These are phyloP conservation scores for Rhexocercosporidium sp. DNA, from an alignment of 2,329 filamentous ascomycete species.

Conservation along the genomic window DNA sequence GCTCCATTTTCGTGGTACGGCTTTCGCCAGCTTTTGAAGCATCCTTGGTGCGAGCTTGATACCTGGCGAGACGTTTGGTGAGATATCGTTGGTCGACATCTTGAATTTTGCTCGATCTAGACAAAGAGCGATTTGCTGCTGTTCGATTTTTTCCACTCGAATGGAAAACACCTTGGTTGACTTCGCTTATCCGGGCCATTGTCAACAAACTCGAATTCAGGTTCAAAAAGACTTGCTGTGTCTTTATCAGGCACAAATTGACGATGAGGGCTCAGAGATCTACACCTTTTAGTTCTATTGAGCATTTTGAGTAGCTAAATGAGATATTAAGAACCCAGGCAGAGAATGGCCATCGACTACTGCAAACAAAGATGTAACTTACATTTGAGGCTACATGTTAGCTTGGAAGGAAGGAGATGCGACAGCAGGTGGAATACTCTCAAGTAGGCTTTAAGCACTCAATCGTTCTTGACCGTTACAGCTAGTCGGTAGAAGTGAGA, in stretches of 20 bases:
- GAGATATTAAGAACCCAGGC: not conserved
- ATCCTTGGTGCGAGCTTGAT: not conserved
- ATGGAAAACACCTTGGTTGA: no score
- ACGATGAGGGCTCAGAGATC: not conserved
- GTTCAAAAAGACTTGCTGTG: not conserved
- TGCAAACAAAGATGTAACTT: no score
- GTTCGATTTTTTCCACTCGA: not conserved
- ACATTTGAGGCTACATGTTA: no score
- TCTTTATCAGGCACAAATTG: not conserved
- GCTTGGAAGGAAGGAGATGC: no score
- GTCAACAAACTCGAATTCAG: not conserved
- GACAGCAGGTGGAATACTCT: no score
- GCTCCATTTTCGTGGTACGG: not conserved
- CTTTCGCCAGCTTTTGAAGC: not conserved
- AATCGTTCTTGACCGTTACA: no score
- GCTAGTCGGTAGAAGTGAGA: no score
- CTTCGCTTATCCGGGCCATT: not conserved
- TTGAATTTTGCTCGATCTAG: not conserved
- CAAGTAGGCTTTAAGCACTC: no score
- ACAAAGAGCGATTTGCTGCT: not conserved
- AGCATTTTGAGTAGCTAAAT: no score
- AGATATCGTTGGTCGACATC: not conserved
- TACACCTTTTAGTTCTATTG: not conserved
- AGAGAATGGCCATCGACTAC: no score
- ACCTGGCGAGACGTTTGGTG: not conserved